A percentile compares a stretch with the other conserved stretches of the same genome.
These are phyloP conservation scores for Garcia nutans DNA, from an alignment of 345 rosid species.

Conservation along the genomic window DNA sequence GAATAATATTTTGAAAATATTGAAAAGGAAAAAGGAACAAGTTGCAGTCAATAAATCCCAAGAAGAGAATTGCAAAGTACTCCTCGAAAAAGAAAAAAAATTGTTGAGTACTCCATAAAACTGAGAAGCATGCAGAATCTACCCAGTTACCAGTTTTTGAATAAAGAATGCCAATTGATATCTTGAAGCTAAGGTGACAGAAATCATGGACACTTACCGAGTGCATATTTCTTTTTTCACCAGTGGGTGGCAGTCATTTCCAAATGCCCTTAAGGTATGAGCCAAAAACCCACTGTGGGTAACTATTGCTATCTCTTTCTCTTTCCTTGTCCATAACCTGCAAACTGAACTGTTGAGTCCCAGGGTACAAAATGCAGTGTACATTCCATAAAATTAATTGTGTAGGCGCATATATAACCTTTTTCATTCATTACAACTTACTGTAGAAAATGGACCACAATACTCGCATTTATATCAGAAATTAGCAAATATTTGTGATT, in stretches of 20 bases:
- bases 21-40: neutral
- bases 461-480: neutral
- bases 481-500: neutral
- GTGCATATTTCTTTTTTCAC: constrained; percentile 73
- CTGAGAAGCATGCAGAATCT: neutral
- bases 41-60: neutral
- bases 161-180: neutral
- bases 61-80: neutral
- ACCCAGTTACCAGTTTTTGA: neutral
- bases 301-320: constrained; percentile 96
- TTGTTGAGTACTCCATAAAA: neutral
- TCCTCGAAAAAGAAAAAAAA: neutral
- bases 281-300: constrained; percentile 93
- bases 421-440: neutral
- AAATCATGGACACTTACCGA: constrained; percentile 50
- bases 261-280: constrained; percentile 66
- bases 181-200: constrained; percentile 4
- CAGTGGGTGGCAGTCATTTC: constrained; percentile 74
- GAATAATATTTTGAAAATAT: neutral
- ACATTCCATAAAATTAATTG: constrained; percentile 1
- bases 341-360: constrained; percentile 15
- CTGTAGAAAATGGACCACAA: too few relatives aligned
- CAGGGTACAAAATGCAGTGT: neutral
- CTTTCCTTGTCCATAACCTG: constrained; percentile 97
- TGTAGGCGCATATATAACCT: too few relatives aligned